Percentiles rank a stretch among this genome's conserved stretches.
Conservation (phyloP, 768 basidiomycete species). For the Podaxis sp. region DNA sequence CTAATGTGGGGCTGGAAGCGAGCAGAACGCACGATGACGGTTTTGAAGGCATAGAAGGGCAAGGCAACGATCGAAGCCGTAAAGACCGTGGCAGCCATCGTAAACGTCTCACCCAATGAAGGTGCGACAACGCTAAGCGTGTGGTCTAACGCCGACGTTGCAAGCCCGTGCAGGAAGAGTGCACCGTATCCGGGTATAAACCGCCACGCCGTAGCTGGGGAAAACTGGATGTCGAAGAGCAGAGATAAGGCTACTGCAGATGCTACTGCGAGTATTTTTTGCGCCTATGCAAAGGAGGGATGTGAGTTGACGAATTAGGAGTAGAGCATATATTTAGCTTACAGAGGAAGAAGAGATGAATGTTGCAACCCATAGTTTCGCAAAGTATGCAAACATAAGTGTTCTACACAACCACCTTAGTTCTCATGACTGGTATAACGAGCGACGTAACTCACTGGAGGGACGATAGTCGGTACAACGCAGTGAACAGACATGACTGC, state of each 20-base stretch:
- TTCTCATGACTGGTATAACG: background rate
- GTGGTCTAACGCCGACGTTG: slow-evolving; percentile 63
- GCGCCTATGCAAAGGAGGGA: slow-evolving; percentile 36
- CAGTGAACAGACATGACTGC: slow-evolving; percentile 65
- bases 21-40: slow-evolving; percentile 49
- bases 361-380: slow-evolving; percentile 62
- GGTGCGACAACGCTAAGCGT: slow-evolving; percentile 58
- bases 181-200: slow-evolving; percentile 68
- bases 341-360: slow-evolving; percentile 51
- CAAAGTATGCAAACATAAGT: slow-evolving; percentile 68
- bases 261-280: slow-evolving; percentile 46
- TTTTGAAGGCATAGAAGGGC: slow-evolving; percentile 63
- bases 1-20: background rate
- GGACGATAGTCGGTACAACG: slow-evolving; percentile 66
- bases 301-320: background rate
- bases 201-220: slow-evolving; percentile 37
- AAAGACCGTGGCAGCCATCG: slow-evolving; percentile 54
- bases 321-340: slow-evolving; percentile 23
- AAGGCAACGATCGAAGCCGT: slow-evolving; percentile 65
- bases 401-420: slow-evolving; percentile 43
- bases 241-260: slow-evolving; percentile 56
- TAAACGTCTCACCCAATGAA: slow-evolving; percentile 55
- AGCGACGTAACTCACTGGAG: slow-evolving; percentile 47
- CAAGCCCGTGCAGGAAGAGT: slow-evolving; percentile 55
- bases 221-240: slow-evolving; percentile 52